Percentiles rank a stretch among this genome's conserved stretches.
These are phyloP conservation scores for Dovyalis caffra DNA, from an alignment of 345 rosid genomes.

Conservation along the genomic window DNA sequence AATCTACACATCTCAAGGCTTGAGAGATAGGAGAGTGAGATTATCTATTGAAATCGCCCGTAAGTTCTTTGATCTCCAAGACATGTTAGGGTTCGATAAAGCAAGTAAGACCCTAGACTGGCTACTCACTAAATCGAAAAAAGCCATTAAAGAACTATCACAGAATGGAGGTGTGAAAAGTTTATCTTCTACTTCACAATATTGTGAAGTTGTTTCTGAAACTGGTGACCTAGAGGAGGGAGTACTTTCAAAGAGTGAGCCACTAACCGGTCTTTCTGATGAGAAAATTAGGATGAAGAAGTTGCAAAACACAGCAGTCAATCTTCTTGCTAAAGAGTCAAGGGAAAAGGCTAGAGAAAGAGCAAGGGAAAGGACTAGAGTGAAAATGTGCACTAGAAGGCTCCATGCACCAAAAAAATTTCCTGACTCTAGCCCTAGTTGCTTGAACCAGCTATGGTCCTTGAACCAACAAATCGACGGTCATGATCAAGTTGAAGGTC, in stretches of 20 bases:
- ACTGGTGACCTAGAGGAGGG: conserved; percentile 1
- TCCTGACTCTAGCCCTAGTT: conserved; percentile 29
- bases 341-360: conserved; percentile 61
- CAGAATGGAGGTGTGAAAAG: too few species aligned
- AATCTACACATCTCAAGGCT: conserved; percentile 71
- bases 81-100: conserved; percentile 78
- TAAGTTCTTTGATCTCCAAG: conserved; percentile 83
- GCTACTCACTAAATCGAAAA: conserved; percentile 58
- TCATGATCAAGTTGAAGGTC: conserved; percentile 17
- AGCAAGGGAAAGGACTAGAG: conserved; percentile 53
- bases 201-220: conserved; percentile 14
- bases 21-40: conserved; percentile 82
- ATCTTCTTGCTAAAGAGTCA: conserved; percentile 30
- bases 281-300: conserved; percentile 29
- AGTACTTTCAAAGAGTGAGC: conserved; percentile 20
- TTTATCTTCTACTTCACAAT: too few species aligned
- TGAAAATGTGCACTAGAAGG: conserved; percentile 29
- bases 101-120: conserved; percentile 85
- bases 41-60: conserved; percentile 69
- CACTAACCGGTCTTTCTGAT: neutral
- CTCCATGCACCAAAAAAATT: conserved; percentile 18
- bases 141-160: conserved; percentile 50
- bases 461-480: too few species aligned
- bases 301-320: conserved; percentile 11
- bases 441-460: conserved; percentile 29